Percentiles rank a stretch among this genome's conserved stretches.
These are phyloP conservation scores for Brassica juncea DNA, from an alignment of 345 rosid genomes.

Conservation along the genomic window DNA sequence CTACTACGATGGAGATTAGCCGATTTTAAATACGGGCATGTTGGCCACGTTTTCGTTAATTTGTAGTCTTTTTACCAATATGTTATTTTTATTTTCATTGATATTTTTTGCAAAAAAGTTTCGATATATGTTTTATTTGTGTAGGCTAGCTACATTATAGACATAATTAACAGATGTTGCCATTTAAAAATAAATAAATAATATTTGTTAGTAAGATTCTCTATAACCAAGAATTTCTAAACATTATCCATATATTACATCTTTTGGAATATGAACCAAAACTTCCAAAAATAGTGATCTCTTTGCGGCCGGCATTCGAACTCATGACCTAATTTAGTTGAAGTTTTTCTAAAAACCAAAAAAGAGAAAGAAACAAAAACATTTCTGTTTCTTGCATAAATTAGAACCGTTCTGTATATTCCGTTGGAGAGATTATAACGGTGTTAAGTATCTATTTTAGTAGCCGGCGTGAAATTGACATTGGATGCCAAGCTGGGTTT, in stretches of 20 bases:
- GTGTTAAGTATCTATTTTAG: neutral
- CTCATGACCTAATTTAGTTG: neutral
- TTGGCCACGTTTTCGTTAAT: neutral
- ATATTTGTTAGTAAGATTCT: neutral
- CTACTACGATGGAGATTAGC: too few species aligned
- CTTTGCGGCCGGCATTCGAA: neutral
- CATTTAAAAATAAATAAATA: neutral
- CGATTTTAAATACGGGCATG: too few species aligned
- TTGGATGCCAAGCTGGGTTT: conserved; percentile 24
- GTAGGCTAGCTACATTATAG: neutral
- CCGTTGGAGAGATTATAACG: conserved; percentile 8
- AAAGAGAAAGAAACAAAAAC: neutral
- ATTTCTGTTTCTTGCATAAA: neutral
- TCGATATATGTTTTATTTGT: neutral
- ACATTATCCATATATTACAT: neutral
- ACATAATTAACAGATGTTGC: neutral
- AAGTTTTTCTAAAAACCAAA: neutral
- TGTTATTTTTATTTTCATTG: neutral
- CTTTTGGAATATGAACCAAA: neutral
- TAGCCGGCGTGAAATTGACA: conserved; percentile 1
- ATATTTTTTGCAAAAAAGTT: neutral
- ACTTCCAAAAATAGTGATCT: neutral
- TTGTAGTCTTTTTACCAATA: neutral
- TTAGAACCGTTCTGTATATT: neutral
- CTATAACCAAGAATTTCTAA: neutral